A percentile compares a stretch with the other conserved stretches of the same genome.
Evolutionary conservation across 2,329 filamentous ascomycete genomes (phyloP).

Genomic region (Botryotinia convoluta): DNA sequence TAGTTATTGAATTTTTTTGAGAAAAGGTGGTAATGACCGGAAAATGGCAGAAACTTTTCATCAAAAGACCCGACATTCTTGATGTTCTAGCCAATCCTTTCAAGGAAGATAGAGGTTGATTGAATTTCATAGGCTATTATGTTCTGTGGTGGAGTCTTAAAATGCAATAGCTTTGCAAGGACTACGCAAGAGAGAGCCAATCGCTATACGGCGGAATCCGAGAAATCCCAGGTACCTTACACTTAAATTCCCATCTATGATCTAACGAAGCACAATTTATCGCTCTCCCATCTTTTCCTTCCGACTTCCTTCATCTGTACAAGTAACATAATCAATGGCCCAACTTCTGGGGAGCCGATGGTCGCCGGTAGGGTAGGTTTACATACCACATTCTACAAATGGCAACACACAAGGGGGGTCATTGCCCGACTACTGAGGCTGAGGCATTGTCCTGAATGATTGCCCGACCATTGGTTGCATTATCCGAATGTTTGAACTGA

Average conservation of each 20-base stretch:
- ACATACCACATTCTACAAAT: conserved; percentile 11
- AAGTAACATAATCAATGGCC: not conserved
- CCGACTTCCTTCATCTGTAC: not conserved
- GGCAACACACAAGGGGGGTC: not conserved
- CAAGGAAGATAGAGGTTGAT: not conserved
- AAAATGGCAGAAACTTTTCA: conserved; percentile 4
- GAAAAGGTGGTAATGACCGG: conserved; percentile 8
- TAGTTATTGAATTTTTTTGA: conserved; percentile 9
- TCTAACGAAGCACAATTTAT: not conserved
- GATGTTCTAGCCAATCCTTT: not conserved
- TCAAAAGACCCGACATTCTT: not conserved
- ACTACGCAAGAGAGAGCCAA: conserved; percentile 2
- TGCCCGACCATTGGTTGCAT: not conserved
- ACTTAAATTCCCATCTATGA: not conserved
- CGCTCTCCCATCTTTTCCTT: not conserved
- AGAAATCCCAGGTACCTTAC: not conserved
- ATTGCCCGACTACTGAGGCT: not conserved
- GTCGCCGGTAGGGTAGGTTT: not conserved
- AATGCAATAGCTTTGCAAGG: conserved; percentile 9
- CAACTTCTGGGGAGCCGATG: not conserved
- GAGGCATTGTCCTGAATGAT: not conserved
- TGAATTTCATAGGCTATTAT: conserved; percentile 1
- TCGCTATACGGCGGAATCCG: conserved; percentile 18
- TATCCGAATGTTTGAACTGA: not conserved
- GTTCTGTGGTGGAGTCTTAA: conserved; percentile 3